Percentiles rank a stretch among this genome's conserved stretches.
phyloP scores from a whole-genome alignment of 169 alveolate species.

The Cryptosporidium felis region DNA sequence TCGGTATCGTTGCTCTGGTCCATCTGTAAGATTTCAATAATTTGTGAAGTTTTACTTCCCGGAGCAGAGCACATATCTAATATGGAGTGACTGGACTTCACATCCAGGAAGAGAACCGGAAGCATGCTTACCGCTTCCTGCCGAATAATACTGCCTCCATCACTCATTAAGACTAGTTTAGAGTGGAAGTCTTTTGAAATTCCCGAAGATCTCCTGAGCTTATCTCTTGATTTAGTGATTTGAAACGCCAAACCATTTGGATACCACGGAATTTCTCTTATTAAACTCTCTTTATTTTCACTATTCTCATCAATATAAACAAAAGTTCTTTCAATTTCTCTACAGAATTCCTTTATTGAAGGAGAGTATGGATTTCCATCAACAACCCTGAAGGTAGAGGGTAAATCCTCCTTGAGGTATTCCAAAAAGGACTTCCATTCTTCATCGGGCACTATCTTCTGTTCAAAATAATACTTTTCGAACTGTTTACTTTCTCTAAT shows the following conservation, averaged over 20 bases:
- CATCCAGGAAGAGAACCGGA: conserved; percentile 84
- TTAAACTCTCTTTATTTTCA: conserved; percentile 74
- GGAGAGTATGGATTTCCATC: conserved; percentile 74
- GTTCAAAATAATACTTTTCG: conserved; percentile 30
- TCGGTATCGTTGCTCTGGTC: not conserved
- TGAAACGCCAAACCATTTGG: conserved; percentile 77
- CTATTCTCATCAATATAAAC: conserved; percentile 32
- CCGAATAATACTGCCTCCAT: conserved; percentile 81
- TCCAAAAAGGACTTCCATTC: conserved; percentile 80
- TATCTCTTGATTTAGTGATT: conserved; percentile 76
- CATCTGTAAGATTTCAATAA: conserved; percentile 76
- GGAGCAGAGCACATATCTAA: conserved; percentile 93
- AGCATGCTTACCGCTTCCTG: conserved; percentile 90
- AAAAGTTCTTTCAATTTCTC: conserved; percentile 22
- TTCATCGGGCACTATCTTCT: conserved; percentile 67
- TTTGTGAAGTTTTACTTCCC: conserved; percentile 87
- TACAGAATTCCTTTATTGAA: conserved; percentile 53
- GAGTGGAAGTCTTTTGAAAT: conserved; percentile 75
- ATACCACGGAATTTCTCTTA: conserved; percentile 45
- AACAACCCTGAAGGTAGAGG: conserved; percentile 85
- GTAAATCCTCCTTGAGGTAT: conserved; percentile 78
- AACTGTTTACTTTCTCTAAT: conserved; percentile 13
- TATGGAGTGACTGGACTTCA: conserved; percentile 72
- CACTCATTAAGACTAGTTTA: conserved; percentile 76
- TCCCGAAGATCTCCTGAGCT: conserved; percentile 77